Percentiles rank a stretch among this genome's conserved stretches.
These are phyloP conservation scores for Gossypium longicalyx DNA, from an alignment of 345 rosid genomes.

Conservation along the genomic window DNA sequence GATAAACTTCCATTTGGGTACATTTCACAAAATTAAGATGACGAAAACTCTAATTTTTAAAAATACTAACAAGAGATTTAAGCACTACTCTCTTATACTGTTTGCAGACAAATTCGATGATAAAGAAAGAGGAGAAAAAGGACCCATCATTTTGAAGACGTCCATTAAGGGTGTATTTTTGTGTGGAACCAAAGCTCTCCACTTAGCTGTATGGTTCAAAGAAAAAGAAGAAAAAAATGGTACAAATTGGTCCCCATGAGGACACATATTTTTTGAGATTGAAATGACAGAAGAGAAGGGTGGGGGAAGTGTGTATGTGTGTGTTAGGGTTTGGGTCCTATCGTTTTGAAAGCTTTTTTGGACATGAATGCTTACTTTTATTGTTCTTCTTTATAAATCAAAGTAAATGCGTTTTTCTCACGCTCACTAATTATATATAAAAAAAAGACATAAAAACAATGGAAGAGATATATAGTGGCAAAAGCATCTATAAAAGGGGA, in stretches of 20 bases:
- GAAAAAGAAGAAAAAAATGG: conserved; percentile 4
- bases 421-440: conserved; percentile 4
- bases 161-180: conserved; percentile 12
- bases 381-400: conserved; percentile 13
- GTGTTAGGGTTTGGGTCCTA: conserved; percentile 6
- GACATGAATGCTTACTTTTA: conserved; percentile 28
- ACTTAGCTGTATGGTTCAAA: conserved; percentile 17
- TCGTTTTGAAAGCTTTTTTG: conserved; percentile 13
- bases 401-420: conserved; percentile 25
- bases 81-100: no score
- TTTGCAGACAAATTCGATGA: not conserved
- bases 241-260: conserved; percentile 15
- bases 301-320: not conserved
- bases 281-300: conserved; percentile 2
- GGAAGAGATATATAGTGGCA: conserved; percentile 14
- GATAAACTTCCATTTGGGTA: no score
- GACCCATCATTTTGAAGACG: conserved; percentile 18
- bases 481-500: conserved; percentile 20
- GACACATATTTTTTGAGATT: not conserved
- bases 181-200: conserved; percentile 25
- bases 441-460: not conserved
- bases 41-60: no score
- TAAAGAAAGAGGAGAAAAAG: conserved; percentile 4
- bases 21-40: no score
- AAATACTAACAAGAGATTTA: no score